phyloP scores from a whole-genome alignment of 768 basidiomycete species.

The Gloeostereum incarnatum region DNA sequence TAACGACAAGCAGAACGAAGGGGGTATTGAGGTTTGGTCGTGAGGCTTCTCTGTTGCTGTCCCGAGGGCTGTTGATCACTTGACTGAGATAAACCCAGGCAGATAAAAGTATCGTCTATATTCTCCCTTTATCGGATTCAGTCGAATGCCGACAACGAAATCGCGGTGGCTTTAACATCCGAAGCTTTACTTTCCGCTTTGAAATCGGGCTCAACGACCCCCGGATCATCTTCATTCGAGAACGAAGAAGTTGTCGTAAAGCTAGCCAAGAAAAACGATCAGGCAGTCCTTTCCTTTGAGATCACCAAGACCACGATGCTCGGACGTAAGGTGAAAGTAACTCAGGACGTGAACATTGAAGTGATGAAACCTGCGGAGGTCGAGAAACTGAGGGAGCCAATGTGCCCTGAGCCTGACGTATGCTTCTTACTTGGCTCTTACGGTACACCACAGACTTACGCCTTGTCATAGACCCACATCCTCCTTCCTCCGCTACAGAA shows the following conservation, averaged over 20 bases:
- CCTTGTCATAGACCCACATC: constrained; percentile 52
- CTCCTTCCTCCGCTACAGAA: constrained; percentile 67
- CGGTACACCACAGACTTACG: neutral
- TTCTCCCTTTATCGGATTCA: constrained; percentile 79
- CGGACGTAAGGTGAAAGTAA: constrained; percentile 54
- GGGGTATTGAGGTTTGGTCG: constrained; percentile 83
- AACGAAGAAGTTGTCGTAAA: constrained; percentile 70
- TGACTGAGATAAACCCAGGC: constrained; percentile 31
- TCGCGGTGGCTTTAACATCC: constrained; percentile 61
- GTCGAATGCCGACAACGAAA: constrained; percentile 77
- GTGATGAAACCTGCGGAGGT: constrained; percentile 72
- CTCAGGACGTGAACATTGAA: constrained; percentile 78
- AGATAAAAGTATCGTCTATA: constrained; percentile 57
- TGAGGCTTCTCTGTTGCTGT: constrained; percentile 10
- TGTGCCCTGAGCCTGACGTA: constrained; percentile 84
- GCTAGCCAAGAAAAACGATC: constrained; percentile 79
- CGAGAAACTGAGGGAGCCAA: constrained; percentile 62
- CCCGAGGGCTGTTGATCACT: neutral
- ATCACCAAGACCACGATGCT: constrained; percentile 57
- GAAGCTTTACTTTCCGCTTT: constrained; percentile 72
- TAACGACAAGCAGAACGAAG: constrained; percentile 69
- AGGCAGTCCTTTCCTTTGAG: constrained; percentile 70
- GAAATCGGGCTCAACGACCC: constrained; percentile 47
- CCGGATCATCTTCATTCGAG: constrained; percentile 32
- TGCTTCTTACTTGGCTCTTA: constrained; percentile 12